A percentile compares a stretch with the other conserved stretches of the same genome.
These are phyloP conservation scores for Rhodotorula taiwanensis DNA, from an alignment of 768 basidiomycete genomes.

Conservation along the genomic window DNA sequence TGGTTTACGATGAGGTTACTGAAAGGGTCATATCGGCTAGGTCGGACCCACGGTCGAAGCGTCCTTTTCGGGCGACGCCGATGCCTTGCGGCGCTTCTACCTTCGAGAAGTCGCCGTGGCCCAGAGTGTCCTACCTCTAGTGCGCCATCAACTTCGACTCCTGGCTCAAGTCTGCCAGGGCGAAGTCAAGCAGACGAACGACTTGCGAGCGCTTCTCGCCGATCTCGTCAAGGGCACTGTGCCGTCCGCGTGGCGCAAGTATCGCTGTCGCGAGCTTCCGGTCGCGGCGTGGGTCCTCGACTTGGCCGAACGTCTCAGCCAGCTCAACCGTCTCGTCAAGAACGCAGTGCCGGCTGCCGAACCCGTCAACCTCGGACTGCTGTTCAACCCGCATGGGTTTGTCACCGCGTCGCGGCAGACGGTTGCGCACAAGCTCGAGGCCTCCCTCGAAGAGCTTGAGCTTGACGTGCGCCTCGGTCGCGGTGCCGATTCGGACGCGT, in stretches of 20 bases:
- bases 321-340: conserved; percentile 70
- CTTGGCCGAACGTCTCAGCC: conserved; percentile 68
- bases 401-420: conserved; percentile 91
- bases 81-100: conserved; percentile 84
- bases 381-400: conserved; percentile 96
- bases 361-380: conserved; percentile 75
- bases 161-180: conserved; percentile 80
- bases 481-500: conserved; percentile 63
- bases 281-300: conserved; percentile 81
- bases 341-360: conserved; percentile 55
- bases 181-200: conserved; percentile 88
- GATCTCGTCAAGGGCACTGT: conserved; percentile 73
- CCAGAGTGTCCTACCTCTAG: conserved; percentile 64
- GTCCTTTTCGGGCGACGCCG: conserved; percentile 44
- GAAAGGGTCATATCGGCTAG: no score
- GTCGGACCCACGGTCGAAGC: no score
- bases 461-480: conserved; percentile 74
- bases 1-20: no score
- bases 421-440: conserved; percentile 84
- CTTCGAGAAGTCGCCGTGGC: conserved; percentile 78
- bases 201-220: conserved; percentile 83
- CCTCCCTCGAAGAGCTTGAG: conserved; percentile 83
- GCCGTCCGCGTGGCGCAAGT: conserved; percentile 23
- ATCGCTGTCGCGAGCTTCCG: conserved; percentile 53
- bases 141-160: conserved; percentile 71